phyloP scores from a whole-genome alignment of 1,284 basidiomycete genomes.

The Golubevia pallescens region DNA sequence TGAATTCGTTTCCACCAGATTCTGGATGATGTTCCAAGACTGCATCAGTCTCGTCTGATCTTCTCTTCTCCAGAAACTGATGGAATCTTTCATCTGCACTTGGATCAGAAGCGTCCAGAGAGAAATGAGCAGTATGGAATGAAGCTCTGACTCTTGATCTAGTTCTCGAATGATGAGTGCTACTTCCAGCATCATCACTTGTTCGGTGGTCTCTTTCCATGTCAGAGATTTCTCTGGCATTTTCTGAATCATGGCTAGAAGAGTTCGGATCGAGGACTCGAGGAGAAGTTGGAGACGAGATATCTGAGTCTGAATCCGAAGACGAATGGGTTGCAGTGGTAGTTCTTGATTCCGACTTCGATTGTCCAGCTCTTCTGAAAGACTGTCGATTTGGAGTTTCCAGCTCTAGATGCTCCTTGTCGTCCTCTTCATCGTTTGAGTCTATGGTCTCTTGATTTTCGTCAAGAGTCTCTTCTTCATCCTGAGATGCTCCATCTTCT shows the following conservation, averaged over 20 bases:
- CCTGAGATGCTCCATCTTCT: constrained; percentile 23
- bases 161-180: not conserved
- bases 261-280: no score
- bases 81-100: not conserved
- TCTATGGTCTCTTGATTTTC: not conserved
- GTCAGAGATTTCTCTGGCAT: not conserved
- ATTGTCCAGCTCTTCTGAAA: no score
- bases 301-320: no score
- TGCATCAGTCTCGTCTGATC: no score
- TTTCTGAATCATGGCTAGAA: no score
- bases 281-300: no score
- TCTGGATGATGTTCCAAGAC: not conserved
- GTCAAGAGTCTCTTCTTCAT: not conserved
- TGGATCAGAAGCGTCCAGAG: constrained; percentile 6
- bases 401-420: not conserved
- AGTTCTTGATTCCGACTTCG: not conserved
- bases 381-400: no score
- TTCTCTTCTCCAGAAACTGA: constrained; percentile 1
- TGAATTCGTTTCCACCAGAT: no score
- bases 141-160: constrained; percentile 4
- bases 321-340: no score
- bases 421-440: not conserved
- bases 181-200: not conserved
- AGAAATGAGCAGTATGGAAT: constrained; percentile 5
- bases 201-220: not conserved